Conservation (phyloP, 768 basidiomycete species). For the Phaeotremella skinneri region DNA sequence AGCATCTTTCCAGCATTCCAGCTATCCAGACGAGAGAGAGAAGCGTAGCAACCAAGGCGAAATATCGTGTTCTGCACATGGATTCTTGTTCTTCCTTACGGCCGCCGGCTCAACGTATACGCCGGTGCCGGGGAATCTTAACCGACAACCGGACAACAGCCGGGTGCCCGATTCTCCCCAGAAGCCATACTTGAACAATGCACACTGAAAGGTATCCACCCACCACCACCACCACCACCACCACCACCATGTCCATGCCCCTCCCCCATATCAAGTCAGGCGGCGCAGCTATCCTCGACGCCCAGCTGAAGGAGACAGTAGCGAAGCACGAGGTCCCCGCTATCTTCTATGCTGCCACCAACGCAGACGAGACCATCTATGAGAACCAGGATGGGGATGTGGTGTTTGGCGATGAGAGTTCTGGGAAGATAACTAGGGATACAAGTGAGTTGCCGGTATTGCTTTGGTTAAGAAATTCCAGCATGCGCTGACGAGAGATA, state of each 20-base stretch:
- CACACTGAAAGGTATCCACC: no score
- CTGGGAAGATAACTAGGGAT: constrained; percentile 19
- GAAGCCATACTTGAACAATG: not conserved
- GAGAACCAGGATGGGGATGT: constrained; percentile 31
- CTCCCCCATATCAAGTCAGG: not conserved
- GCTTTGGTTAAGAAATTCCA: not conserved
- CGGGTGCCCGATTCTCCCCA: not conserved
- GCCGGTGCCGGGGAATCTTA: no score
- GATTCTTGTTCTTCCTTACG: no score
- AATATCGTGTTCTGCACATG: no score
- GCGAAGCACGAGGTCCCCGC: constrained; percentile 21
- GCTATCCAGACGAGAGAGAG: no score
- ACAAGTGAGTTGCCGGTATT: constrained; percentile 21
- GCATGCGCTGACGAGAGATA: not conserved
- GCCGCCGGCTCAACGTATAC: no score
- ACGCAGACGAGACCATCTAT: constrained; percentile 37
- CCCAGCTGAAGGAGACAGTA: constrained; percentile 21
- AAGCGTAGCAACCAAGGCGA: no score
- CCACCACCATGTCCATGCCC: constrained; percentile 1
- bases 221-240: no score
- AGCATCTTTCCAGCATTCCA: no score
- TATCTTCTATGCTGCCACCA: constrained; percentile 31
- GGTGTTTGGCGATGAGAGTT: constrained; percentile 20
- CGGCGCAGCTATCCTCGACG: not conserved
- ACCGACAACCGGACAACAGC: no score